Base-by-base conservation (phyloP, 2,329 filamentous ascomycete species). In the Cladosporium oxysporum region DNA sequence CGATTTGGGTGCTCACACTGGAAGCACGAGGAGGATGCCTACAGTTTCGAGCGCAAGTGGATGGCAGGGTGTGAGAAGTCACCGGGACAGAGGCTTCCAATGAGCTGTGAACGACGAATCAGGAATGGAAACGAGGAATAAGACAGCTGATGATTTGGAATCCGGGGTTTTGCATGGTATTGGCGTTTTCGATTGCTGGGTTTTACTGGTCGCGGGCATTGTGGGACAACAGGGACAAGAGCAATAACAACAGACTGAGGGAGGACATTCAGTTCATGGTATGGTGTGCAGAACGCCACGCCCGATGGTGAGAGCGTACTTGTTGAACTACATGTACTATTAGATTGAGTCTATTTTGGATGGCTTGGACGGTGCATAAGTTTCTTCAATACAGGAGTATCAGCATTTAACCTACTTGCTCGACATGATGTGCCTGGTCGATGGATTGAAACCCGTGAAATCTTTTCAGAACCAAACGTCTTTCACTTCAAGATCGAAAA, bases 1-100 rank as follows among this genome's bases (percentile, higher is more conserved):
- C 67, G 81, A 83, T 68, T 78, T 83, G 68, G 79, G 81, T 18
- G 57, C 63, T 18, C 47, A 47, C 29, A 65, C 29, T 1, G 63
- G 63, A 29, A 65, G 63, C 31, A 65, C 63, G 3, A 65, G 63
- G 26, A 47, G 63, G 18, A 65, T 65, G 63, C 47, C 63, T 26
- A 65, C 55, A 5, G 31, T 63, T 1, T 57, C 50, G 10, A 60
- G 60, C 58, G 66, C 50, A 63, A 33, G 69, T 69, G 58, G 75
- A 69, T 69, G 73, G 73, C 61, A 63, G 58, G 74, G 73, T 18
- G 74, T 76, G 26, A 68, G 73, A 62, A 75, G 73, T 67, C 74
- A 76, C 67, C 65, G 73, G 61, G 74, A 76, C 63, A 66, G 74
- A 62, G 73, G 59, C 66, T 74, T 71, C 65, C 74, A 73, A 57